A percentile compares a stretch with the other conserved stretches of the same genome.
Evolutionary conservation across 768 basidiomycete species (phyloP).

Genomic region (Agrocybe pediades): DNA sequence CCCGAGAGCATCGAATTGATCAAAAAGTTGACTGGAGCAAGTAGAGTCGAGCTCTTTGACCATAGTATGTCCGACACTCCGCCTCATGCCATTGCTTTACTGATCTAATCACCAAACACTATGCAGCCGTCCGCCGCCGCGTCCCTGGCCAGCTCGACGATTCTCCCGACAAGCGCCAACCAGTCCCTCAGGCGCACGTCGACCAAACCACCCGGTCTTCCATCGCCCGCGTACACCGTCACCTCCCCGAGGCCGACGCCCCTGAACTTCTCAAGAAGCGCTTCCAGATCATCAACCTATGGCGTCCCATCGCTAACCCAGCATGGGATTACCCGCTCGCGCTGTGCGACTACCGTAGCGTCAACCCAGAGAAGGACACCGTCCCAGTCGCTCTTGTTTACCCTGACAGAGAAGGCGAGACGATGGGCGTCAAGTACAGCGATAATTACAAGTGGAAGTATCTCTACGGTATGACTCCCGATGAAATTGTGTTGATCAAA

Average conservation of each 20-base stretch:
- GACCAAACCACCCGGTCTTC: slow-evolving; percentile 52
- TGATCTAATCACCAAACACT: too few relatives aligned
- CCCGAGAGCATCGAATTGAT: slow-evolving; percentile 57
- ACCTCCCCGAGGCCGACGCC: slow-evolving; percentile 47
- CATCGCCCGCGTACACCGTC: slow-evolving; percentile 46
- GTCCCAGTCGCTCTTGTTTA: slow-evolving; percentile 45
- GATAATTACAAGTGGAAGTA: slow-evolving; percentile 56
- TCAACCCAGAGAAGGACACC: slow-evolving; percentile 42
- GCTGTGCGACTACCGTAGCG: slow-evolving; percentile 49
- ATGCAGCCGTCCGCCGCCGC: slow-evolving; percentile 9
- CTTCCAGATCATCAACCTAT: slow-evolving; percentile 63
- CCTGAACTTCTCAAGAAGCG: slow-evolving; percentile 42
- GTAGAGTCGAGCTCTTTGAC: slow-evolving; percentile 57
- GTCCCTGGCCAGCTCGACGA: slow-evolving; percentile 35
- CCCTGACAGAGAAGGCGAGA: slow-evolving; percentile 54
- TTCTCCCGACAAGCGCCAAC: slow-evolving; percentile 37
- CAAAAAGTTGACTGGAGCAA: slow-evolving; percentile 61
- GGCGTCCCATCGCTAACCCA: slow-evolving; percentile 52
- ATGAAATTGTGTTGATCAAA: slow-evolving; percentile 54
- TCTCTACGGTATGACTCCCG: slow-evolving; percentile 39
- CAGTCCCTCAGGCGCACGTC: slow-evolving; percentile 45
- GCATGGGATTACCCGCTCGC: slow-evolving; percentile 53
- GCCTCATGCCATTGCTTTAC: neutral
- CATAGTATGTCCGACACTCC: slow-evolving; percentile 45
- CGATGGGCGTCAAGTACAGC: slow-evolving; percentile 44